These are phyloP conservation scores for Leccinum pachyderme DNA, from an alignment of 1,284 basidiomycete species.

Conservation along the genomic window DNA sequence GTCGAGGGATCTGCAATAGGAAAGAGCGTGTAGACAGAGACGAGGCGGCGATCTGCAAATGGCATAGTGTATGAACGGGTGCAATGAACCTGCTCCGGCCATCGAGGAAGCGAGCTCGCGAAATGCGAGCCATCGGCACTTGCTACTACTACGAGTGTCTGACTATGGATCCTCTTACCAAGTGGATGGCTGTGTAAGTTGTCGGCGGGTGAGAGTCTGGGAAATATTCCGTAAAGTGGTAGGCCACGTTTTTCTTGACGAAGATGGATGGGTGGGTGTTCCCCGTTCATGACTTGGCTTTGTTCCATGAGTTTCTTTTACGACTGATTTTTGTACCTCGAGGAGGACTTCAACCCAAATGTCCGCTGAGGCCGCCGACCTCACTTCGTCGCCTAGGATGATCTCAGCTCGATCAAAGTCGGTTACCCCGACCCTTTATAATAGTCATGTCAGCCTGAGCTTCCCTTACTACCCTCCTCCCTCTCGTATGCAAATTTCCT, in stretches of 20 bases:
- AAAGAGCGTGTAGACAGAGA: neutral
- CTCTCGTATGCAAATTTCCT: conserved; percentile 25
- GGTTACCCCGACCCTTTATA: conserved; percentile 15
- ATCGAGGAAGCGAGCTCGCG: neutral
- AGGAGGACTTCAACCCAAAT: conserved; percentile 14
- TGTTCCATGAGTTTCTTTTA: conserved; percentile 30
- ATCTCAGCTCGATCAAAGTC: conserved; percentile 13
- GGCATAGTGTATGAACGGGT: neutral
- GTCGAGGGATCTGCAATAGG: conserved; percentile 6
- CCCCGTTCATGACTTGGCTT: conserved; percentile 29
- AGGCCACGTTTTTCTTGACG: conserved; percentile 25
- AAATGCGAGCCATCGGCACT: neutral
- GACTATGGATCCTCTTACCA: too few species aligned
- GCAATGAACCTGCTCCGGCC: neutral
- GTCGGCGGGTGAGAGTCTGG: conserved; percentile 6
- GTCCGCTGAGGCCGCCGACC: conserved; percentile 23
- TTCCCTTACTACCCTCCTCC: neutral
- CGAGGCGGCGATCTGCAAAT: neutral
- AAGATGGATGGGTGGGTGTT: conserved; percentile 5
- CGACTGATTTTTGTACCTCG: conserved; percentile 18
- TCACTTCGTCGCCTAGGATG: conserved; percentile 15
- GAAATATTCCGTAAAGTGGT: conserved; percentile 22
- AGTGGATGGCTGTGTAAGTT: conserved; percentile 1
- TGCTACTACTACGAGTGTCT: too few species aligned
- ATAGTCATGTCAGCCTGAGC: conserved; percentile 12